Evolutionary conservation across 1,284 basidiomycete genomes (phyloP).

Genomic region (Cryptococcus sp.): DNA sequence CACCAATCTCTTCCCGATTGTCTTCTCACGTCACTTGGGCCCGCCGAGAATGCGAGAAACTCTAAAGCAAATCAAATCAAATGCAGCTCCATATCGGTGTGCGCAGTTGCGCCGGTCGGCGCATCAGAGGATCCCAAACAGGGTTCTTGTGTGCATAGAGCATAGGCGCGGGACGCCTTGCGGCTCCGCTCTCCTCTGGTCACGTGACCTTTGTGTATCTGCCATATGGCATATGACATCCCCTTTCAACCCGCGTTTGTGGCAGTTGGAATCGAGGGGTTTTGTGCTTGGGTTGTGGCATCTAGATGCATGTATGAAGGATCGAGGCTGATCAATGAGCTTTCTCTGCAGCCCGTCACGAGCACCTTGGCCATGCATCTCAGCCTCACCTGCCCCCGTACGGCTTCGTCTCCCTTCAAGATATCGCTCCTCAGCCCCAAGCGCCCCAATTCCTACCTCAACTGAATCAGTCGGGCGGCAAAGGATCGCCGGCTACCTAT

Average conservation of each 20-base stretch:
- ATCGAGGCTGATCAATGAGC: too few species aligned
- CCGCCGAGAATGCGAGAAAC: neutral
- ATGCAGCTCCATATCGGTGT: too few species aligned
- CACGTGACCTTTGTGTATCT: neutral
- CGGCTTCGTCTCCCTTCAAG: slow-evolving; percentile 17
- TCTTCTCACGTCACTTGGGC: neutral
- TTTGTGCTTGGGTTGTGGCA: neutral
- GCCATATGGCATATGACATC: too few species aligned
- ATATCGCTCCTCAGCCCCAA: slow-evolving; percentile 13
- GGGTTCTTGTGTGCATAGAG: too few species aligned
- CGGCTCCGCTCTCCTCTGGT: neutral
- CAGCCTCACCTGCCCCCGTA: neutral
- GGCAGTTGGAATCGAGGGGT: neutral
- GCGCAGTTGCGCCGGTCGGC: too few species aligned
- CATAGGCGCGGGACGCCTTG: neutral
- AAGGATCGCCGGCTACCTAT: too few species aligned
- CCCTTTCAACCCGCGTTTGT: neutral
- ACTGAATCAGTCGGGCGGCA: too few species aligned
- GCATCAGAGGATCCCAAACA: too few species aligned
- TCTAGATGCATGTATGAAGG: too few species aligned
- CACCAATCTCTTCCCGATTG: slow-evolving; percentile 1
- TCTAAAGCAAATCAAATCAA: too few species aligned
- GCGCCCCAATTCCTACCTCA: too few species aligned
- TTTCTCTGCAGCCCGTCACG: neutral
- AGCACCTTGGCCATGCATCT: neutral